Percentiles rank a stretch among this genome's conserved stretches.
Conservation (phyloP, 768 basidiomycete genomes). For the Leccinum aurantiacum region DNA sequence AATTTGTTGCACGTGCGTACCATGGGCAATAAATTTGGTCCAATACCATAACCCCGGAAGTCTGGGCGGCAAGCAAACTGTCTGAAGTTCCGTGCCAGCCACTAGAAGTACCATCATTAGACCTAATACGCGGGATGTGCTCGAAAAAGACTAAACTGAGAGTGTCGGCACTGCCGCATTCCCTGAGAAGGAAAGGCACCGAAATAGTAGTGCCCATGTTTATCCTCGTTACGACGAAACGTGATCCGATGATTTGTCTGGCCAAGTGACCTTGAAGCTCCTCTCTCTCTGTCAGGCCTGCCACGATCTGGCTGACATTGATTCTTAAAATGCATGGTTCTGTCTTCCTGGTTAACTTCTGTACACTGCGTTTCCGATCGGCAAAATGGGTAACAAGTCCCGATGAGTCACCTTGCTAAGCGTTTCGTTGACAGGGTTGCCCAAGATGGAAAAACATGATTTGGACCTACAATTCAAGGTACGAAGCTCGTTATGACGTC, state of each 20-base stretch:
- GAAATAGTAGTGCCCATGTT: slow-evolving; percentile 50
- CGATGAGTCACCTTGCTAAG: neutral
- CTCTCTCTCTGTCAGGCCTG: slow-evolving; percentile 40
- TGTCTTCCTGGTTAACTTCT: neutral
- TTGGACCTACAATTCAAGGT: neutral
- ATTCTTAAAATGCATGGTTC: slow-evolving; percentile 11
- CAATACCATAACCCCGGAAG: slow-evolving; percentile 56
- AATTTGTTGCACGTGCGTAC: slow-evolving; percentile 40
- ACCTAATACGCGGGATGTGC: slow-evolving; percentile 27
- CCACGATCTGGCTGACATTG: slow-evolving; percentile 35
- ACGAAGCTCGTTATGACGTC: neutral
- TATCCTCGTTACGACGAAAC: slow-evolving; percentile 54
- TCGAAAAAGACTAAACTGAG: slow-evolving; percentile 58
- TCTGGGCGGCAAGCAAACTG: slow-evolving; percentile 58
- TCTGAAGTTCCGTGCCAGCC: slow-evolving; percentile 38
- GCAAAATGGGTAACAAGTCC: neutral
- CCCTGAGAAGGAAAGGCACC: slow-evolving; percentile 49
- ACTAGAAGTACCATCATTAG: slow-evolving; percentile 5
- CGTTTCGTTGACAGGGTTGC: neutral
- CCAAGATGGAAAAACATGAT: neutral
- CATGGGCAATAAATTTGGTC: slow-evolving; percentile 46
- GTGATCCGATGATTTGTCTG: slow-evolving; percentile 46
- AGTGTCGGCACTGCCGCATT: slow-evolving; percentile 13
- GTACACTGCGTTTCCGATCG: slow-evolving; percentile 1
- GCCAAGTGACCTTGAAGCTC: slow-evolving; percentile 54